Percentiles rank a stretch among this genome's conserved stretches.
These are phyloP conservation scores for Achlya hypogyna DNA, from an alignment of 352 stramenopile species.

Conservation along the genomic window DNA sequence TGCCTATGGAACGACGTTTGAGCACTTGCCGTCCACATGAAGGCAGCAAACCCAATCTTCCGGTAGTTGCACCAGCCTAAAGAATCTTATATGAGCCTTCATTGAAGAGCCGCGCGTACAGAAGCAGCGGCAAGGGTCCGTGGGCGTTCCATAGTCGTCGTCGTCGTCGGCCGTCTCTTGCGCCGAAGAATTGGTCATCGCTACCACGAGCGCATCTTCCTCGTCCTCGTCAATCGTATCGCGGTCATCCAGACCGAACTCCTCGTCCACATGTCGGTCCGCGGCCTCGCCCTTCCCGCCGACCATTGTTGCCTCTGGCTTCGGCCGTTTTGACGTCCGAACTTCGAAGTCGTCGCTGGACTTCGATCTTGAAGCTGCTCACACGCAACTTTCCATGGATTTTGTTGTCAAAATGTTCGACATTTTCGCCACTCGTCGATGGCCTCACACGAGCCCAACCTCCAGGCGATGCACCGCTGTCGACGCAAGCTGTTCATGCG, in stretches of 20 bases:
- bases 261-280: neutral
- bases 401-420: neutral
- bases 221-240: conserved; percentile 4
- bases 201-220: conserved; percentile 11
- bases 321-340: neutral
- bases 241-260: neutral
- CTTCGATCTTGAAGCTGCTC: neutral
- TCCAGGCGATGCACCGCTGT: too few species aligned
- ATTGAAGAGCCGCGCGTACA: too few species aligned
- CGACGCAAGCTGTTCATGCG: too few species aligned
- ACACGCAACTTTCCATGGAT: neutral
- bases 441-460: too few species aligned
- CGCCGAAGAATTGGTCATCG: neutral
- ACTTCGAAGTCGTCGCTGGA: neutral
- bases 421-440: too few species aligned
- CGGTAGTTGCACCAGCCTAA: conserved; percentile 16
- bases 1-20: too few species aligned
- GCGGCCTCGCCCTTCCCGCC: neutral
- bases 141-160: conserved; percentile 14
- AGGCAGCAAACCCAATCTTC: conserved; percentile 20
- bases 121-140: conserved; percentile 17
- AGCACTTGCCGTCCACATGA: too few species aligned
- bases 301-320: neutral
- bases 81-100: neutral
- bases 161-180: neutral